Conservation (phyloP, 2,329 filamentous ascomycete species). For the Arthroderma sp. region DNA sequence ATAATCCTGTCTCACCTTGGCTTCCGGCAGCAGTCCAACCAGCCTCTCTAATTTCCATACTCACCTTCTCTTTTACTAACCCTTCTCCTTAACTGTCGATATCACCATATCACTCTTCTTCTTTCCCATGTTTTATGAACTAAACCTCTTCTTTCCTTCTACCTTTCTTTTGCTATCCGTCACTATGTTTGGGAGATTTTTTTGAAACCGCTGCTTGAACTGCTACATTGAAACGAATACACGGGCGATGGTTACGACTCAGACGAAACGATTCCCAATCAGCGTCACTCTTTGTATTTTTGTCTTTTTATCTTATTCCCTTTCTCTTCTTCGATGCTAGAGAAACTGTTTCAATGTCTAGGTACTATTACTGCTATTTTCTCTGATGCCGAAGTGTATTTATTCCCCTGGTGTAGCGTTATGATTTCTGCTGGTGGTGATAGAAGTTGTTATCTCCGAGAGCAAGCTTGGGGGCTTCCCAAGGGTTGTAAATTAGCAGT, state of each 20-base stretch:
- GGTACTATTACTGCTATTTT: neutral
- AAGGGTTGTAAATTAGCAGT: too few species aligned
- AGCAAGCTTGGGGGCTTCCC: too few species aligned
- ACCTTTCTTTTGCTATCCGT: neutral
- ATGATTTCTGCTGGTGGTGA: too few species aligned
- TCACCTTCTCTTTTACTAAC: neutral
- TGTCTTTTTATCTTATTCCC: neutral
- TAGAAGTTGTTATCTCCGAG: too few species aligned
- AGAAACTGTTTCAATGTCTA: neutral
- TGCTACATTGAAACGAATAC: slow-evolving; percentile 1
- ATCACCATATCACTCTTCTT: neutral
- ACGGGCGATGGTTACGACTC: slow-evolving; percentile 4
- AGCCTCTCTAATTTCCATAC: neutral
- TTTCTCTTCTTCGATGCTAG: neutral
- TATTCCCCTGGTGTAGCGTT: too few species aligned
- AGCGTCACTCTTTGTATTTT: neutral
- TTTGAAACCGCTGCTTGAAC: slow-evolving; percentile 2
- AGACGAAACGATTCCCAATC: slow-evolving; percentile 1
- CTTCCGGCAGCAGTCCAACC: neutral
- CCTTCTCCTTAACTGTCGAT: neutral
- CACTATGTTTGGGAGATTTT: slow-evolving; percentile 2
- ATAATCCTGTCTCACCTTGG: neutral
- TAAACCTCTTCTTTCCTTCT: neutral
- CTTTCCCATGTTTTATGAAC: neutral
- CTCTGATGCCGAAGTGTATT: too few species aligned